Conservation (phyloP, 2,329 filamentous ascomycete genomes). For the Aspergillus fructus region DNA sequence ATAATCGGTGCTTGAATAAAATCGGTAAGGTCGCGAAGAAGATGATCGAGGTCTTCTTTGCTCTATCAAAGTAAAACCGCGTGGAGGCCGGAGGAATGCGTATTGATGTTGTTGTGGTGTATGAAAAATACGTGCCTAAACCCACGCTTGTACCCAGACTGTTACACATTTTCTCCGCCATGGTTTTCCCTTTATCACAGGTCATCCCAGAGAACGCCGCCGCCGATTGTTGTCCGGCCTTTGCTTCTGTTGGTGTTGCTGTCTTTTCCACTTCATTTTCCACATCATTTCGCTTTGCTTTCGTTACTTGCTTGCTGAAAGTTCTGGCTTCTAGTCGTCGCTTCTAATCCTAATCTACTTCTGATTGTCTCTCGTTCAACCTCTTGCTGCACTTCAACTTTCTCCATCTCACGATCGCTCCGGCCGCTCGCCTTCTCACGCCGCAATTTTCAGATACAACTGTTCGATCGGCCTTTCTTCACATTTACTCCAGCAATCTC, state of each 20-base stretch:
- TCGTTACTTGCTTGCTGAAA: not conserved
- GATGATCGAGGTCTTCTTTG: not conserved
- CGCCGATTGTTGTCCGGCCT: slow-evolving; percentile 9
- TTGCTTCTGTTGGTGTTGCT: slow-evolving; percentile 8
- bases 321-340: not conserved
- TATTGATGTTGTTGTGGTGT: not conserved
- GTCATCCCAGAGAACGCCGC: slow-evolving; percentile 8
- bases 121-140: not conserved
- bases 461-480: not conserved
- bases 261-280: slow-evolving; percentile 3
- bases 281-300: slow-evolving; percentile 1
- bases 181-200: slow-evolving; percentile 12
- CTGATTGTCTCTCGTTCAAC: slow-evolving; percentile 14
- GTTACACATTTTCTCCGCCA: slow-evolving; percentile 2
- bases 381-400: not conserved
- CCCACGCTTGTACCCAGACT: not conserved
- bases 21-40: not conserved
- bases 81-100: not conserved
- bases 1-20: not conserved
- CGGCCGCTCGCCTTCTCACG: not conserved
- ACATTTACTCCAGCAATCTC: not conserved
- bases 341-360: slow-evolving; percentile 5
- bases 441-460: not conserved
- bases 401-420: slow-evolving; percentile 7
- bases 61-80: not conserved